A percentile compares a stretch with the other conserved stretches of the same genome.
phyloP scores from a whole-genome alignment of 257 asterid genomes.

The Osmanthus fragrans region DNA sequence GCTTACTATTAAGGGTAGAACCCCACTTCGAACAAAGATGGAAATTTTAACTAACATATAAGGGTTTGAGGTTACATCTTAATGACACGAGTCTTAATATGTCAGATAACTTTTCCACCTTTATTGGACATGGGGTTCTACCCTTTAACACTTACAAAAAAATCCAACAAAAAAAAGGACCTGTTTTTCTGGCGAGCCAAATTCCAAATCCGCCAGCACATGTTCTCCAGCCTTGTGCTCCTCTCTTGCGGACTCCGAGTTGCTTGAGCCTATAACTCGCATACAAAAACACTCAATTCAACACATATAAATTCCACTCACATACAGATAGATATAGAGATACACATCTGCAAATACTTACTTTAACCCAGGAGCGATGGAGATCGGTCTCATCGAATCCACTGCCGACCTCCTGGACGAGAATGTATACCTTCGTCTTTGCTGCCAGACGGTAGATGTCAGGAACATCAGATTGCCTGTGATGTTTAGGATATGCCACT shows the following conservation, averaged over 20 bases:
- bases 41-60: not conserved
- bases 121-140: no score
- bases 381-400: conserved; percentile 98
- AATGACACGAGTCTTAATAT: not conserved
- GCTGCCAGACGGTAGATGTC: conserved; percentile 96
- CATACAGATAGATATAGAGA: not conserved
- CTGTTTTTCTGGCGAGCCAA: conserved; percentile 98
- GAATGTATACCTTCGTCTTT: conserved; percentile 74
- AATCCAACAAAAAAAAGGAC: conserved; percentile 6
- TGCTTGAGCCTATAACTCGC: conserved; percentile 75
- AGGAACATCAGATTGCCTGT: conserved; percentile 94
- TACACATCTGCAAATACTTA: conserved; percentile 29
- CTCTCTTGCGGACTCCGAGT: conserved; percentile 93
- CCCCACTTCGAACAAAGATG: not conserved
- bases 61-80: not conserved
- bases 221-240: conserved; percentile 92
- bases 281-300: conserved; percentile 7
- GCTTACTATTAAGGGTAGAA: not conserved
- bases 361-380: conserved; percentile 85
- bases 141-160: not conserved
- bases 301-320: not conserved
- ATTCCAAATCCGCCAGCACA: conserved; percentile 99
- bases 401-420: conserved; percentile 85
- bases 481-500: no score
- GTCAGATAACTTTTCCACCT: not conserved